A percentile compares a stretch with the other conserved stretches of the same genome.
Conservation (phyloP, 1,139 yeast genomes). For the Pichia kudriavzevii region DNA sequence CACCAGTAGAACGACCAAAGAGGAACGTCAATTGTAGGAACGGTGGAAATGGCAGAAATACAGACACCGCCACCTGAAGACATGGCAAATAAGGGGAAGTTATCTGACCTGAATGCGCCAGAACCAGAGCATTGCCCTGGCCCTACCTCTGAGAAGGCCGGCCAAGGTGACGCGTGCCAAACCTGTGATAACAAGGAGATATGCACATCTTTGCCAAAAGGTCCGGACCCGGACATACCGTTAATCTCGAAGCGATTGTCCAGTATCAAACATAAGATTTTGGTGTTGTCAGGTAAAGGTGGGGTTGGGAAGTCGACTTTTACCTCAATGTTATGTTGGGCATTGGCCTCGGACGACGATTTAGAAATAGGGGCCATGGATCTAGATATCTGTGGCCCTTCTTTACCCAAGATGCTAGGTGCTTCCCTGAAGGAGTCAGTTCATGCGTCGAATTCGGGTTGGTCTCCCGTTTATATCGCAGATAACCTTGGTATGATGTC, state of each 20-base stretch:
- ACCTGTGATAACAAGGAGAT: slow-evolving; percentile 93
- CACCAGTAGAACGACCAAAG: too few species aligned
- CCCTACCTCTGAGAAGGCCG: slow-evolving; percentile 90
- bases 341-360: slow-evolving; percentile 81
- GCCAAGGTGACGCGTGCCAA: slow-evolving; percentile 85
- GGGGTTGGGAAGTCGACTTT: slow-evolving; percentile 98
- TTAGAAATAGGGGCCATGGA: slow-evolving; percentile 95
- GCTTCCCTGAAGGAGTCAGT: slow-evolving; percentile 71
- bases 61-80: slow-evolving; percentile 10
- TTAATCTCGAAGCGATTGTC: slow-evolving; percentile 61
- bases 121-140: slow-evolving; percentile 99
- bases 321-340: slow-evolving; percentile 93
- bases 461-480: slow-evolving; percentile 95
- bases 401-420: slow-evolving; percentile 91
- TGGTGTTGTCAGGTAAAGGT: slow-evolving; percentile 92
- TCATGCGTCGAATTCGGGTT: slow-evolving; percentile 86
- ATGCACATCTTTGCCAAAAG: slow-evolving; percentile 83
- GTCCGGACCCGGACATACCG: slow-evolving; percentile 93
- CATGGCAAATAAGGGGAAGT: neutral
- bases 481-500: slow-evolving; percentile 95
- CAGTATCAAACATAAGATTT: slow-evolving; percentile 69
- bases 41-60: neutral
- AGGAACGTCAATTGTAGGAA: too few species aligned
- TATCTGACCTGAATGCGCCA: slow-evolving; percentile 34
- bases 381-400: slow-evolving; percentile 95